These are phyloP conservation scores for Pseudogymnoascus sp. DNA, from an alignment of 2,329 filamentous ascomycete species.

Conservation along the genomic window DNA sequence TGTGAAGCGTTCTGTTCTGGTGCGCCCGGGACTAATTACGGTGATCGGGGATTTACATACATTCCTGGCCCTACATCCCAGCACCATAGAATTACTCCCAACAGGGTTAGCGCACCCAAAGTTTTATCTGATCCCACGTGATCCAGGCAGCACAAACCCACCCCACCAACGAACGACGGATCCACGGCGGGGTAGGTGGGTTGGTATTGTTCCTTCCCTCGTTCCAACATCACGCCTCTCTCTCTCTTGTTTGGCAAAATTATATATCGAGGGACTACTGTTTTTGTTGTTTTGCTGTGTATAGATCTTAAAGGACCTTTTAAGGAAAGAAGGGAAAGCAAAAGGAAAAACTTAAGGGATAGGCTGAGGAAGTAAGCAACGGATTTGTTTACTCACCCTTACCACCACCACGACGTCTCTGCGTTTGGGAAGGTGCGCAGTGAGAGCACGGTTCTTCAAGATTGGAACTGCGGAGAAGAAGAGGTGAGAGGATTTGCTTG, in stretches of 20 bases:
- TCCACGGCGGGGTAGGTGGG: neutral
- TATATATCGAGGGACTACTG: neutral
- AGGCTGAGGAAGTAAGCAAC: neutral
- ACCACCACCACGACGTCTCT: neutral
- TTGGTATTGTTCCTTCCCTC: neutral
- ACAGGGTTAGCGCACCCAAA: neutral
- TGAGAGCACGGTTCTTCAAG: no score
- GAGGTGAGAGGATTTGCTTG: slow-evolving; percentile 9
- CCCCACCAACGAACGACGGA: neutral
- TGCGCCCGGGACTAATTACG: no score
- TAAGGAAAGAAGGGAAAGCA: neutral
- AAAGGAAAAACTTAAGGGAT: neutral
- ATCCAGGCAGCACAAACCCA: neutral
- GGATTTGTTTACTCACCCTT: neutral
- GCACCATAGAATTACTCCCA: no score
- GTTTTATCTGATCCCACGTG: neutral
- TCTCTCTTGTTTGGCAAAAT: neutral
- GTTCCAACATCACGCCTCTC: neutral
- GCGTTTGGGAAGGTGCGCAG: neutral
- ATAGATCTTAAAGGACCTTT: neutral
- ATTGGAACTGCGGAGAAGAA: neutral
- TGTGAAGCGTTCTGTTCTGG: no score
- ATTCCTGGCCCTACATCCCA: no score
- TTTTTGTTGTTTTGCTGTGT: neutral
- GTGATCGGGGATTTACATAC: no score